phyloP scores from a whole-genome alignment of 1,139 yeast genomes.

The Sugiyamaella novakii region DNA sequence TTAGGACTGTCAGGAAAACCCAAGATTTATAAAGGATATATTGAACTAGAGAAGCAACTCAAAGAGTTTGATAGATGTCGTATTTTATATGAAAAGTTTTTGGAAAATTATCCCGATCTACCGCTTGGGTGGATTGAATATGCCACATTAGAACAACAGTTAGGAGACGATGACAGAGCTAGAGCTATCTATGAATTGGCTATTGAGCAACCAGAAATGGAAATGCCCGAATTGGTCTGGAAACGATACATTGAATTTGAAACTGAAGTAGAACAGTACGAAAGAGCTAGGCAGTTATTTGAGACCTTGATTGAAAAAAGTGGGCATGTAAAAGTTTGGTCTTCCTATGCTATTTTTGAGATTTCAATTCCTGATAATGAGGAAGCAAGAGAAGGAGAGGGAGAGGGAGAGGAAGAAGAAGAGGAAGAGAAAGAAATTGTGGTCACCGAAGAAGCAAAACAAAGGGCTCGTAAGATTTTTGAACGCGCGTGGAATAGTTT shows the following conservation, averaged over 20 bases:
- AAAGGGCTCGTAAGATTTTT: conserved; percentile 58
- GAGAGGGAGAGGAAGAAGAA: conserved; percentile 44
- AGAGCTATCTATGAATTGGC: conserved; percentile 64
- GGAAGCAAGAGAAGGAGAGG: conserved; percentile 47
- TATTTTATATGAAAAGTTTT: conserved; percentile 64
- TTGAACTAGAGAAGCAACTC: conserved; percentile 52
- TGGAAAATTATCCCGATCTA: conserved; percentile 55
- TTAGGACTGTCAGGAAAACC: conserved; percentile 62
- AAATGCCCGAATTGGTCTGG: conserved; percentile 48
- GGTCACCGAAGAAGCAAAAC: conserved; percentile 55
- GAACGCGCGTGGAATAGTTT: conserved; percentile 54
- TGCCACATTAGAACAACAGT: conserved; percentile 64
- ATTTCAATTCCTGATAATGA: conserved; percentile 55
- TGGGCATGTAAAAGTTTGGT: conserved; percentile 55
- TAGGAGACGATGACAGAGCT: conserved; percentile 73
- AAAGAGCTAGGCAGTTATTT: conserved; percentile 57
- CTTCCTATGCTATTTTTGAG: conserved; percentile 71
- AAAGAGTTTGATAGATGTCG: conserved; percentile 66
- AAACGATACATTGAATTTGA: conserved; percentile 58
- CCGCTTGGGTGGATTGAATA: conserved; percentile 57
- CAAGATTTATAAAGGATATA: conserved; percentile 64
- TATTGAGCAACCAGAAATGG: conserved; percentile 41
- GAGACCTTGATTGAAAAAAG: conserved; percentile 47
- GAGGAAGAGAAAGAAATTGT: conserved; percentile 50
- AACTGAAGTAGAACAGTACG: conserved; percentile 60